Evolutionary conservation across 116 monocot genomes (phyloP).

Genomic region (Papilionanthe hybrid): DNA sequence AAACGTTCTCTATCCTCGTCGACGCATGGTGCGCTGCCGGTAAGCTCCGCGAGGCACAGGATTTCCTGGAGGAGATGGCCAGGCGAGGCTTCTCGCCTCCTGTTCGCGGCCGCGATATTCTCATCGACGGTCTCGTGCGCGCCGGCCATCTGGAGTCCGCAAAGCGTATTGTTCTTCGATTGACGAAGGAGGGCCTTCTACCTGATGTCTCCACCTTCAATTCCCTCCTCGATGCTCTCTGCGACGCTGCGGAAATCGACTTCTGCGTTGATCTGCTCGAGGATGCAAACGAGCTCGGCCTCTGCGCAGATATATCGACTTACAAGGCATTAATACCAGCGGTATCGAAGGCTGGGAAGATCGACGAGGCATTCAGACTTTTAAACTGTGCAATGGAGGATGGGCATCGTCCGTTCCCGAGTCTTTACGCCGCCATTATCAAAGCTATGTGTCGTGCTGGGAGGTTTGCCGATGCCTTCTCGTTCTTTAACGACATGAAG

Average conservation of each 20-base stretch:
- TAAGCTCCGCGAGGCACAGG: slow-evolving; percentile 54
- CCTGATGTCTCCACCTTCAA: slow-evolving; percentile 82
- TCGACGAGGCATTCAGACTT: slow-evolving; percentile 73
- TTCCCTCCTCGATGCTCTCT: slow-evolving; percentile 61
- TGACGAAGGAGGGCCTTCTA: slow-evolving; percentile 83
- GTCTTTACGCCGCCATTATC: slow-evolving; percentile 75
- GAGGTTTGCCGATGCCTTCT: slow-evolving; percentile 73
- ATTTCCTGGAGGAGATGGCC: slow-evolving; percentile 88
- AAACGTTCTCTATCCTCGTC: slow-evolving; percentile 70
- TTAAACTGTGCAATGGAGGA: slow-evolving; percentile 60
- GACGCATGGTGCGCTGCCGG: slow-evolving; percentile 59
- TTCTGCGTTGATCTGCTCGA: slow-evolving; percentile 51
- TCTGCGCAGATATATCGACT: slow-evolving; percentile 71
- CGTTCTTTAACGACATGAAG: slow-evolving; percentile 86
- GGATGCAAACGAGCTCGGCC: slow-evolving; percentile 53
- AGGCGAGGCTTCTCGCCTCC: slow-evolving; percentile 61
- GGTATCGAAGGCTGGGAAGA: slow-evolving; percentile 54
- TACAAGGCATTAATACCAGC: slow-evolving; percentile 83
- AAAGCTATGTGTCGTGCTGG: slow-evolving; percentile 81
- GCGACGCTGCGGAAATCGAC: slow-evolving; percentile 48
- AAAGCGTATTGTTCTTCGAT: slow-evolving; percentile 56
- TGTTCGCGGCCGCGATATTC: slow-evolving; percentile 72
- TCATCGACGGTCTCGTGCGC: slow-evolving; percentile 69
- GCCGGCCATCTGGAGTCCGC: slow-evolving; percentile 86
- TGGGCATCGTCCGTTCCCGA: slow-evolving; percentile 79